Percentiles rank a stretch among this genome's conserved stretches.
Evolutionary conservation across 495 filamentous ascomycete species (phyloP).

Genomic region (Chaetomium fimeti): DNA sequence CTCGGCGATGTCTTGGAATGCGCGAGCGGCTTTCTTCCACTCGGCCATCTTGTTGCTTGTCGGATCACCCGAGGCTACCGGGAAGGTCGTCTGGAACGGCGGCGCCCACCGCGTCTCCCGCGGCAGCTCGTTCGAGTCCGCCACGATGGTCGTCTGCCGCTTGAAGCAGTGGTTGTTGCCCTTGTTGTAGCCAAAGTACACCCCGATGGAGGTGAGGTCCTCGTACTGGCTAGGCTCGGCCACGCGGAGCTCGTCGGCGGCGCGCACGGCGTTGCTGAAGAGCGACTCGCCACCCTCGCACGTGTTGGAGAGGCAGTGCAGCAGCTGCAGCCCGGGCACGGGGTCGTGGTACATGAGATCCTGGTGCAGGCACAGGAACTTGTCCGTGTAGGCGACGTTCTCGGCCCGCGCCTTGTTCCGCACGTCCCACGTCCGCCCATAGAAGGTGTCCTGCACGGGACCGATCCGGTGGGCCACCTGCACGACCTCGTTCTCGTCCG

Average conservation of each 20-base stretch:
- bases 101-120: conserved; percentile 65
- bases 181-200: conserved; percentile 70
- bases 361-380: conserved; percentile 82
- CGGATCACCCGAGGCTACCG: background rate
- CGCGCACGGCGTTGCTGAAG: conserved; percentile 70
- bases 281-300: conserved; percentile 75
- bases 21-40: conserved; percentile 44
- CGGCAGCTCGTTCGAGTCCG: conserved; percentile 15
- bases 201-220: conserved; percentile 42
- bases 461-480: conserved; percentile 70
- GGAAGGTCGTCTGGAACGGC: conserved; percentile 38
- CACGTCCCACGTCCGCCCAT: conserved; percentile 88
- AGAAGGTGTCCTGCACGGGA: conserved; percentile 75
- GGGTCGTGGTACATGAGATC: conserved; percentile 84
- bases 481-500: conserved; percentile 60
- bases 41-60: conserved; percentile 11
- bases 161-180: conserved; percentile 60
- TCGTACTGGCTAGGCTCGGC: conserved; percentile 29
- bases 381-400: conserved; percentile 86
- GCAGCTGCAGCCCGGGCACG: conserved; percentile 75
- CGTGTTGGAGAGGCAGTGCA: conserved; percentile 79
- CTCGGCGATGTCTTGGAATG: conserved; percentile 52
- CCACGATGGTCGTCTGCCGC: conserved; percentile 54
- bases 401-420: conserved; percentile 69
- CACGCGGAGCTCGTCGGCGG: conserved; percentile 49